Evolutionary conservation across 2,329 filamentous ascomycete species (phyloP).

Genomic region (Colletotrichum salicis): DNA sequence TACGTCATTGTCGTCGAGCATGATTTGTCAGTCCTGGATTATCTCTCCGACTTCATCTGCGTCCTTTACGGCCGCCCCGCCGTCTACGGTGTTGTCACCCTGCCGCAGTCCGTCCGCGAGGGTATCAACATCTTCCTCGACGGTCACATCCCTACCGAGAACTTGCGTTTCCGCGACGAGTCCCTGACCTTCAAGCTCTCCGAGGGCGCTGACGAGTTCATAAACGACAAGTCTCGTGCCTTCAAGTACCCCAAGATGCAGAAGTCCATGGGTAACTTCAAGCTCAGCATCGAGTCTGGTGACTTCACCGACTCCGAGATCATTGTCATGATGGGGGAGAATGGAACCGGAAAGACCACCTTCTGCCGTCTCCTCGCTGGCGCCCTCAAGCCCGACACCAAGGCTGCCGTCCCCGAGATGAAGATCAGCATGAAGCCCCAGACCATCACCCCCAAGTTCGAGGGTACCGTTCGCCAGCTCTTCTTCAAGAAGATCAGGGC

Average conservation of each 20-base stretch:
- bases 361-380: conserved; percentile 98
- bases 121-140: conserved; percentile 99
- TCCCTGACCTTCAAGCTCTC: conserved; percentile 94
- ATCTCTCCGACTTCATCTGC: conserved; percentile 98
- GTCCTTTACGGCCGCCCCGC: conserved; percentile 96
- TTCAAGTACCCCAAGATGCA: conserved; percentile 92
- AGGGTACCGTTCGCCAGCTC: conserved; percentile 94
- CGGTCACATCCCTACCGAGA: conserved; percentile 97
- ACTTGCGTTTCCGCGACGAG: conserved; percentile 97
- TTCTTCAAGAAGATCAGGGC: conserved; percentile 99
- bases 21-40: conserved; percentile 97
- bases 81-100: conserved; percentile 96
- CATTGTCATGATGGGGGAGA: conserved; percentile 99
- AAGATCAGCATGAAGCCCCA: conserved; percentile 99
- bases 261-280: conserved; percentile 92
- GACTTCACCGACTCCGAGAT: conserved; percentile 98
- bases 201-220: conserved; percentile 88
- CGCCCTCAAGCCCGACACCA: conserved; percentile 88
- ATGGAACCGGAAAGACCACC: conserved; percentile 98
- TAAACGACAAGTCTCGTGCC: conserved; percentile 83
- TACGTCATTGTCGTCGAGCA: conserved; percentile 99
- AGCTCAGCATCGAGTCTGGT: conserved; percentile 82
- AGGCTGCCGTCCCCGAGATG: conserved; percentile 85
- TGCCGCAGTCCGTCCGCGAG: conserved; percentile 95
- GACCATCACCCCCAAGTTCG: conserved; percentile 98